Conservation (phyloP, 202 grass and related monocot genomes). For the Eragrostis tef region DNA sequence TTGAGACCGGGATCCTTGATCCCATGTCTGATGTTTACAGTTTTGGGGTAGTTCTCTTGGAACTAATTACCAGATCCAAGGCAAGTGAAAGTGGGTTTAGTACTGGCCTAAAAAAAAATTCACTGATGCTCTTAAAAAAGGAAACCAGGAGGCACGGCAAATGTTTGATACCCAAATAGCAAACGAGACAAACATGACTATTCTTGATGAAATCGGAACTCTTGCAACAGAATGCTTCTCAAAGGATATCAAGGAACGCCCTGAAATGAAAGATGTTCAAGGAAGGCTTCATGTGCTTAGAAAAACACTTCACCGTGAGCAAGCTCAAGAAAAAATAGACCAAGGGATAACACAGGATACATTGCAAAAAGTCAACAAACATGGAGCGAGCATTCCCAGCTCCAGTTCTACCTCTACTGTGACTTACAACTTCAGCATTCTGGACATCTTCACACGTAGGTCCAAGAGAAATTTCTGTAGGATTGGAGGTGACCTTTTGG, state of each 20-base stretch:
- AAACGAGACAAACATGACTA: not conserved
- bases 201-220: not conserved
- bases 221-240: not conserved
- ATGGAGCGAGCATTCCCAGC: not conserved
- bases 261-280: constrained; percentile 16
- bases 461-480: not conserved
- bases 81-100: not conserved
- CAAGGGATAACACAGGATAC: not conserved
- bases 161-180: constrained; percentile 17
- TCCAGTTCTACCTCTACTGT: not conserved
- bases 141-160: not conserved
- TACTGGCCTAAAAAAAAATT: not conserved
- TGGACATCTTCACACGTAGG: constrained; percentile 18
- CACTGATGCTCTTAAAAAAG: not conserved
- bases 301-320: not conserved
- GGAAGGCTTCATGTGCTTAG: not conserved
- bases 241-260: constrained; percentile 16
- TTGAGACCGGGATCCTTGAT: not conserved
- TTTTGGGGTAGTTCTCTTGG: constrained; percentile 21
- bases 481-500: not conserved
- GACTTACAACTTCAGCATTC: not conserved
- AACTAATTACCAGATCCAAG: constrained; percentile 13
- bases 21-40: constrained; percentile 14
- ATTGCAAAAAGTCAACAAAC: not conserved
- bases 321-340: not conserved